Conservation (phyloP, 2,329 filamentous ascomycete genomes). For the Alternaria solani region DNA sequence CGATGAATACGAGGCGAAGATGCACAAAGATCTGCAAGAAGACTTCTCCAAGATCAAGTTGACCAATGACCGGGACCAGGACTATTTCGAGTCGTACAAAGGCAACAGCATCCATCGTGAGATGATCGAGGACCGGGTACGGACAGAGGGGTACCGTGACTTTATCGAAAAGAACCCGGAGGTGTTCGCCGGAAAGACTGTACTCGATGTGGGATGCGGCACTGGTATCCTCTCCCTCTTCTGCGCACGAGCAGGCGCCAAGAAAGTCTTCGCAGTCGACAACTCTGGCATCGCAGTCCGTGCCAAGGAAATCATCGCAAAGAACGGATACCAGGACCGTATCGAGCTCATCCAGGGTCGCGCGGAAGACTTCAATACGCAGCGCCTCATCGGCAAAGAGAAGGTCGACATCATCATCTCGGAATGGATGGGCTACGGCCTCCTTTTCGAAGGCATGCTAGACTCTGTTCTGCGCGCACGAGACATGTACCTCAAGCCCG, state of each 20-base stretch:
- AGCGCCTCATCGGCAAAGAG: slow-evolving; percentile 57
- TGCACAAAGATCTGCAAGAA: slow-evolving; percentile 52
- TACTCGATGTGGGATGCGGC: slow-evolving; percentile 89
- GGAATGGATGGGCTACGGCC: slow-evolving; percentile 97
- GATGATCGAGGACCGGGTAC: slow-evolving; percentile 90
- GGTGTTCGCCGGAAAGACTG: slow-evolving; percentile 83
- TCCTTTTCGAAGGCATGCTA: slow-evolving; percentile 95
- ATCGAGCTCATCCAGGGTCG: slow-evolving; percentile 86
- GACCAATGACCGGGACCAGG: slow-evolving; percentile 60
- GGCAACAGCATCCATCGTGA: slow-evolving; percentile 84
- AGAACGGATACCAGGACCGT: slow-evolving; percentile 75
- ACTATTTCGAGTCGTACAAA: slow-evolving; percentile 72
- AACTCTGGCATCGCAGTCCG: slow-evolving; percentile 90
- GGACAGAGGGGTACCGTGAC: slow-evolving; percentile 91
- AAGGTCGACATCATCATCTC: slow-evolving; percentile 94
- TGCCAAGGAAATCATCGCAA: slow-evolving; percentile 82
- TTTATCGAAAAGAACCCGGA: slow-evolving; percentile 94
- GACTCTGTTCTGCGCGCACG: slow-evolving; percentile 89
- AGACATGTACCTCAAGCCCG: slow-evolving; percentile 82
- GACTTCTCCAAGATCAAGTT: slow-evolving; percentile 40
- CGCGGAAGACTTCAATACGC: slow-evolving; percentile 81
- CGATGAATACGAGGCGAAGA: slow-evolving; percentile 48
- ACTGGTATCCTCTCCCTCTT: slow-evolving; percentile 92
- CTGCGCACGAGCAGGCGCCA: slow-evolving; percentile 87
- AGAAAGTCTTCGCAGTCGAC: slow-evolving; percentile 88